Evolutionary conservation across 331 rosid genomes (phyloP), one percentile per base, ranked within the genome.

Genomic region (Dryas integrifolia): DNA sequence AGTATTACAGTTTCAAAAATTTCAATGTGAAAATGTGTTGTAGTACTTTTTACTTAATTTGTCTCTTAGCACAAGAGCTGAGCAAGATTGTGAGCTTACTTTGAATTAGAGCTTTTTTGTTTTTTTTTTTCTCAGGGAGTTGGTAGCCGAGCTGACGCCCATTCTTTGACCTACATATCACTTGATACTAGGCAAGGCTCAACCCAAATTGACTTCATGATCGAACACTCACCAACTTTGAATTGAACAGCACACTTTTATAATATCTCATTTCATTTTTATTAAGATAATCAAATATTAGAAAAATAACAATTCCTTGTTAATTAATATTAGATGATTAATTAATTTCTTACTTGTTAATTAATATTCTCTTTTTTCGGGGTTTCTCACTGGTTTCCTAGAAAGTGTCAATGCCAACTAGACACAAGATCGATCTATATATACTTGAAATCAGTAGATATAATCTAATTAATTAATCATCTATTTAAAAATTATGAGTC

Each of bases 221-320:
- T 21, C 24, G 24, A 21, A 21, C 39, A 11, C 21, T 41, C 30
- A 24, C 74, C 74, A 70, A 56, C 30, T 70, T 56, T 70, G 55
- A 70, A 70, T 43, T 46, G 8, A 53, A 53, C 63, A 41, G 0
- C 8, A 44, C 6, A 44, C 47, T 44, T 44, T 44, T 44, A 8
- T 52, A 9, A 38, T 5, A 3, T 41, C 15, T 6, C 3, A 2
- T n/a, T 15, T 16, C 4, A 44, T 15, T 15, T 3, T 21, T 21
- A 21, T 30, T 30, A 30, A 30, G 35, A 30, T 30, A 30, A 30
- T 40, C 47, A 9, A 11, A 9, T 40, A 15, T 61, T 15, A 5
- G 16, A 50, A 5, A 12, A 50, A 12, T 50, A 50, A 4, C 14
- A 11, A 12, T 49, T 49, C 11, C 13, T 49, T 10, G 11, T 48